Evolutionary conservation across 1,139 yeast species (phyloP), one percentile per base, ranked within the genome.

Genomic region (Sugiyamaella neomexicana): DNA sequence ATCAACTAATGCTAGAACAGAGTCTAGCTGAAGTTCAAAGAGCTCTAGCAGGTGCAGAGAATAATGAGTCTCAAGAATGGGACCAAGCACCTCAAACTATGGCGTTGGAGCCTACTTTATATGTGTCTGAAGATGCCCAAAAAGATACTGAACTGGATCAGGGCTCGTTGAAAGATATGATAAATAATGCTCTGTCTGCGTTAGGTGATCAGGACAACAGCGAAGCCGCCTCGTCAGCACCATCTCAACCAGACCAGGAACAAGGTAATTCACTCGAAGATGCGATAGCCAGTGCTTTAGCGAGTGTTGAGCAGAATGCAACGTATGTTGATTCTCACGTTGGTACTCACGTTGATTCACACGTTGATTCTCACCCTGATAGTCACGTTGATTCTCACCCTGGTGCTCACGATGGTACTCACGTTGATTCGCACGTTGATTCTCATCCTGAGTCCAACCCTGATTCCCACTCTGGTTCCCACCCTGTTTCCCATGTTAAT

Each of bases 101-200:
- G 5, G 25, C 25, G 5, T 3, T 3, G 25, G 25, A 20, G 25
- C 5, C 25, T 5, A 20, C 25, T 5, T 3, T 20, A 3, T 5
- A 20, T 5, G 25, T 20, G 25, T 5, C 25, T 20, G 5, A 20
- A 5, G 25, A 20, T 20, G 4, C 37, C 7, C 41, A 46, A 12
- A 39, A 47, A 20, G 51, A 47, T 9, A n/a, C 39, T 10, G 29
- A 23, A 1, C 13, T 45, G 17, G 42, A 42, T 15, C 52, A 49
- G 12, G 23, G 10, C 6, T 25, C 46, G 15, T 23, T 49, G 15
- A 49, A 39, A 12, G 52, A 39, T 15, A 13, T 49, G 23, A 49
- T 49, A 23, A 46, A 42, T 9, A 49, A 49, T 41, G 52, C 52
- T 2, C 23, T 49, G 17, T 13, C 45, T 6, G 52, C 52, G n/a